Conservation (phyloP, 108 stramenopile species). For the Conticribra weissflogii region DNA sequence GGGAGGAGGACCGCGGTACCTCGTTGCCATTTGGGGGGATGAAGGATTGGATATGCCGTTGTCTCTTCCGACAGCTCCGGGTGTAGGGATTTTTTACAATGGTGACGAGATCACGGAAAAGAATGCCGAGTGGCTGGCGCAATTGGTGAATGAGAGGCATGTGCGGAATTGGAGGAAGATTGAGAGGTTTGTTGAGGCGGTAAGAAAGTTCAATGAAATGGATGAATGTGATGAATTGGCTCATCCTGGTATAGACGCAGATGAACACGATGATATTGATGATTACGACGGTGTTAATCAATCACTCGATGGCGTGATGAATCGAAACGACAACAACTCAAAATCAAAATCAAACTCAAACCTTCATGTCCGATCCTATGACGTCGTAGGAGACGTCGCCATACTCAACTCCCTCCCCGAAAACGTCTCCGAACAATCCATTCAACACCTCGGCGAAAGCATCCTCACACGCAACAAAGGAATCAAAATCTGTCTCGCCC, state of each 20-base stretch:
- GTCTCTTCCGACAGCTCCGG: slow-evolving; percentile 32
- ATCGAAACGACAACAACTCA: slow-evolving; percentile 6
- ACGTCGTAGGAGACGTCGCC: slow-evolving; percentile 87
- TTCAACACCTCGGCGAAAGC: background rate
- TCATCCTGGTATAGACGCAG: no score
- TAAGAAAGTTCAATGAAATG: slow-evolving; percentile 36
- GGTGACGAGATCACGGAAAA: slow-evolving; percentile 12
- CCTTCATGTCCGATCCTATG: slow-evolving; percentile 48
- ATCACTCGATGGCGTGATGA: slow-evolving; percentile 5
- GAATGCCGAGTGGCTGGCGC: slow-evolving; percentile 66
- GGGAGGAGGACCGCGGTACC: slow-evolving; percentile 53
- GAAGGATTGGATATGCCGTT: slow-evolving; percentile 93
- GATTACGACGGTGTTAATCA: background rate
- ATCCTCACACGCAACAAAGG: background rate
- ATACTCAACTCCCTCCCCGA: slow-evolving; percentile 67
- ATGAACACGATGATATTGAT: background rate
- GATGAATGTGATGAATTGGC: slow-evolving; percentile 22
- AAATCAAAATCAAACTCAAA: slow-evolving; percentile 15
- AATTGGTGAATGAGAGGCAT: slow-evolving; percentile 83
- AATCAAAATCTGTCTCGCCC: slow-evolving; percentile 43
- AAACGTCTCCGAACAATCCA: slow-evolving; percentile 38
- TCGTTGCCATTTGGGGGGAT: slow-evolving; percentile 89
- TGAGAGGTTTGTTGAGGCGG: slow-evolving; percentile 69
- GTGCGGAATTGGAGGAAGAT: slow-evolving; percentile 88
- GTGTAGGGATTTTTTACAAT: slow-evolving; percentile 36